Base-by-base conservation (phyloP, 2,329 filamentous ascomycete species). In the Monosporascus sp. region DNA sequence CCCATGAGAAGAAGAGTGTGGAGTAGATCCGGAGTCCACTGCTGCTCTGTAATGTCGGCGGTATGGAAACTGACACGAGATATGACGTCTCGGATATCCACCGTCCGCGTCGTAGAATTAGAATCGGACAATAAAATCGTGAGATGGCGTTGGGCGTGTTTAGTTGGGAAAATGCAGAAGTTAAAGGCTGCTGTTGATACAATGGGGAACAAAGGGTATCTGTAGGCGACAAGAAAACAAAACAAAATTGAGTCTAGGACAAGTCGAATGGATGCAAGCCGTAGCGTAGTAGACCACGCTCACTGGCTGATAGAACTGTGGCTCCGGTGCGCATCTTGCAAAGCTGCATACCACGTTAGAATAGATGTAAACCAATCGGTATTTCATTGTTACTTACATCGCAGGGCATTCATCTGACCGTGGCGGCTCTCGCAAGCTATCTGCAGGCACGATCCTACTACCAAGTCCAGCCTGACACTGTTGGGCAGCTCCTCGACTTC, bases 401-500 rank as follows among this genome's bases (percentile, higher is more conserved):
- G 70, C 50, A 87, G 65, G 37, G 83, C 72, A 51, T 75, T 75
- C 53, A 73, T 65, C 69, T 87, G 83, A 14, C 82, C 80, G 25
- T 74, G 69, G 51, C 82, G 76, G 65, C 84, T 82, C 67, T 82
- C 82, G 58, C 84, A 87, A 22, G 83, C 83, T 61, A 87, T 70
- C 64, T 87, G 83, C 53, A 87, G 70, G 47, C 76, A 75, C n/a
- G 79, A 82, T 3, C 83, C 81, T 49, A 82, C 81, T 18, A 84
- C 61, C 56, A 87, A 79, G 60, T 85, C 80, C 46, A 85, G 70
- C 7, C 82, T 76, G 4, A 86, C 81, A 64, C 91, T 97, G 72
- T 97, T 90, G 2, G 93, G 91, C 50, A 99, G 77, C 73, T 99
- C 94, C 72, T 97, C 89, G 60, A 90, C 78, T 66, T 97, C 94